Evolutionary conservation across 805 yeast genomes (phyloP).

Genomic region (Cyberlindnera euphorbiae): DNA sequence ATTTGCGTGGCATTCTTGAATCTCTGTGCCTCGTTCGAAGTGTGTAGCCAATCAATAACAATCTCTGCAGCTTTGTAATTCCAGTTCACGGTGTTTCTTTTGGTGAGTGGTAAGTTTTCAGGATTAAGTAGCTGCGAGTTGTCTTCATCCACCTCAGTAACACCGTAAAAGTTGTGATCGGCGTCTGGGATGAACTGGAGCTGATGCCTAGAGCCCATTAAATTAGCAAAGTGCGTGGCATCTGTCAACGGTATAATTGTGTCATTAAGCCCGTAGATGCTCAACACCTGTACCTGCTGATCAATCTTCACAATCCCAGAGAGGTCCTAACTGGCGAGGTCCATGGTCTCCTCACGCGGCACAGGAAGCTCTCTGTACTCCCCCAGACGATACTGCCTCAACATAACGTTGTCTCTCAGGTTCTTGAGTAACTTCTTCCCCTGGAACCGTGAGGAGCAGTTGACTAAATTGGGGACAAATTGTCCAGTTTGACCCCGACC

Average conservation of each 20-base stretch:
- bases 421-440: constrained; percentile 16
- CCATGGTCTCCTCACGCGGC: constrained; percentile 45
- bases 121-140: constrained; percentile 31
- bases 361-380: constrained; percentile 37
- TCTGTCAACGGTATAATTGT: constrained; percentile 61
- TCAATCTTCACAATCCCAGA: constrained; percentile 37
- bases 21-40: constrained; percentile 47
- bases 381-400: constrained; percentile 48
- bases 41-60: constrained; percentile 44
- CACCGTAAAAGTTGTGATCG: constrained; percentile 77
- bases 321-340: constrained; percentile 47
- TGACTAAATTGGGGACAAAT: constrained; percentile 61
- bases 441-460: constrained; percentile 67
- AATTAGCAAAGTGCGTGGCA: constrained; percentile 51
- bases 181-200: constrained; percentile 60
- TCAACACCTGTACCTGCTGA: constrained; percentile 47
- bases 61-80: constrained; percentile 46
- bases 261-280: constrained; percentile 71
- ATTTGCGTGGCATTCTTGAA: constrained; percentile 36
- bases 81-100: constrained; percentile 51
- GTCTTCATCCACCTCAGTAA: constrained; percentile 31
- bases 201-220: constrained; percentile 50
- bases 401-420: constrained; percentile 24
- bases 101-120: constrained; percentile 37
- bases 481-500: constrained; percentile 32